Conservation (phyloP, 768 basidiomycete genomes). For the Tylopilus felleus region DNA sequence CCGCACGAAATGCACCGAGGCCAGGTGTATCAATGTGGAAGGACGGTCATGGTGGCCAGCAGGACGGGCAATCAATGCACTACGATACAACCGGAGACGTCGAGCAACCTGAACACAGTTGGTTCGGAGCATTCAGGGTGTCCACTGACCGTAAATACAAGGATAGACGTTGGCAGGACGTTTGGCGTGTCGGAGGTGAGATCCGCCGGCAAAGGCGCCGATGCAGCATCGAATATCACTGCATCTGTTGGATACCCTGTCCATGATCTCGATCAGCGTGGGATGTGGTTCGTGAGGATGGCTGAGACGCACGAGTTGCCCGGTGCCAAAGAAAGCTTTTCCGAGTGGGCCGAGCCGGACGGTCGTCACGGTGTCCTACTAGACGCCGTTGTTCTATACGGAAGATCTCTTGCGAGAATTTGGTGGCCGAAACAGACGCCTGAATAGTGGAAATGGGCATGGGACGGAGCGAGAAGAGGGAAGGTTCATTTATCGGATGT, state of each 20-base stretch:
- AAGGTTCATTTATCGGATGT: slow-evolving; percentile 58
- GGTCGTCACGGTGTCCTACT: slow-evolving; percentile 79
- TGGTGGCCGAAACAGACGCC: slow-evolving; percentile 95
- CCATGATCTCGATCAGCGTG: background rate
- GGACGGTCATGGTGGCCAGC: background rate
- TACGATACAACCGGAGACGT: background rate
- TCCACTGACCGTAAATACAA: too few relatives aligned
- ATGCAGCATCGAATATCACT: slow-evolving; percentile 26
- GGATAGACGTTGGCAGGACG: too few relatives aligned
- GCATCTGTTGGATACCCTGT: slow-evolving; percentile 82
- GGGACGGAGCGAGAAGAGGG: background rate
- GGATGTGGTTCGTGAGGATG: background rate
- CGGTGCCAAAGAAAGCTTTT: slow-evolving; percentile 59
- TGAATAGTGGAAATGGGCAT: slow-evolving; percentile 20
- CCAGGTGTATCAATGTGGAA: background rate
- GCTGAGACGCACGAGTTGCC: slow-evolving; percentile 35
- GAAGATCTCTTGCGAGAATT: slow-evolving; percentile 64
- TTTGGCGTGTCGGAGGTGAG: too few relatives aligned
- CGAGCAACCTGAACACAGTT: too few relatives aligned
- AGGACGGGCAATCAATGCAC: background rate
- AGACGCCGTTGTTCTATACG: slow-evolving; percentile 59
- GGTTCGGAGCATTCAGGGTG: too few relatives aligned
- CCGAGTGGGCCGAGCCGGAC: slow-evolving; percentile 67
- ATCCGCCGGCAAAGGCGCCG: too few relatives aligned
- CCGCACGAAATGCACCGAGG: too few relatives aligned